Conservation (phyloP, 805 yeast genomes). For the Candida wancherniae region DNA sequence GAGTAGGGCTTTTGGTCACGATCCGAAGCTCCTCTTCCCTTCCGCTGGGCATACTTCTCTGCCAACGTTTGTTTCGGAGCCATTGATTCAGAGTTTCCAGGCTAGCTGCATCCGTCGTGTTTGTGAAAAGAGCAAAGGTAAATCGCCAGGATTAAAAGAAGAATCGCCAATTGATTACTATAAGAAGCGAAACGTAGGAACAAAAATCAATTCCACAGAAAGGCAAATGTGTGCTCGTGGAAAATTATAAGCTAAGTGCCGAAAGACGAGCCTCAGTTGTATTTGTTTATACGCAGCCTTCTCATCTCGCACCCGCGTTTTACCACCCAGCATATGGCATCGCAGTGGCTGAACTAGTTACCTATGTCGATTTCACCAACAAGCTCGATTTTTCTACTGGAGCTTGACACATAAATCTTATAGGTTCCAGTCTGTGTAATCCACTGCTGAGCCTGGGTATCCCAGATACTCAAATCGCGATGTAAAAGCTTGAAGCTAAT, state of each 20-base stretch:
- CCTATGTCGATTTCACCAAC: conserved; percentile 44
- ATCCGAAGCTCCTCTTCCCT: conserved; percentile 1
- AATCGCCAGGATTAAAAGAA: too few relatives aligned
- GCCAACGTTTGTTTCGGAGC: conserved; percentile 13
- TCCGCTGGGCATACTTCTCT: conserved; percentile 14
- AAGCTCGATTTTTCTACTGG: conserved; percentile 43
- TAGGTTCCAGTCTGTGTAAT: conserved; percentile 52
- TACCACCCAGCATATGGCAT: too few relatives aligned
- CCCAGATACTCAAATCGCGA: conserved; percentile 57
- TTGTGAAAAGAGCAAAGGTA: too few relatives aligned
- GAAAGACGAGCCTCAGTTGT: too few relatives aligned
- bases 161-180: too few relatives aligned
- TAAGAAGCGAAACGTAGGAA: too few relatives aligned
- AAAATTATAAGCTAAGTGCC: too few relatives aligned
- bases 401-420: conserved; percentile 46
- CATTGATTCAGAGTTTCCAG: conserved; percentile 7
- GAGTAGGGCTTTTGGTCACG: background rate
- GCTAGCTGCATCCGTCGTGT: conserved; percentile 5
- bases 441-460: conserved; percentile 53
- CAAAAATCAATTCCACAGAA: too few relatives aligned
- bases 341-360: too few relatives aligned
- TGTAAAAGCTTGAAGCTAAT: conserved; percentile 43
- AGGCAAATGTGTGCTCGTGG: too few relatives aligned
- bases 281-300: too few relatives aligned
- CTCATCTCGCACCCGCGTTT: too few relatives aligned